A percentile compares a stretch with the other conserved stretches of the same genome.
phyloP scores from a whole-genome alignment of 495 filamentous ascomycete genomes.

The Annulohypoxylon nitens region DNA sequence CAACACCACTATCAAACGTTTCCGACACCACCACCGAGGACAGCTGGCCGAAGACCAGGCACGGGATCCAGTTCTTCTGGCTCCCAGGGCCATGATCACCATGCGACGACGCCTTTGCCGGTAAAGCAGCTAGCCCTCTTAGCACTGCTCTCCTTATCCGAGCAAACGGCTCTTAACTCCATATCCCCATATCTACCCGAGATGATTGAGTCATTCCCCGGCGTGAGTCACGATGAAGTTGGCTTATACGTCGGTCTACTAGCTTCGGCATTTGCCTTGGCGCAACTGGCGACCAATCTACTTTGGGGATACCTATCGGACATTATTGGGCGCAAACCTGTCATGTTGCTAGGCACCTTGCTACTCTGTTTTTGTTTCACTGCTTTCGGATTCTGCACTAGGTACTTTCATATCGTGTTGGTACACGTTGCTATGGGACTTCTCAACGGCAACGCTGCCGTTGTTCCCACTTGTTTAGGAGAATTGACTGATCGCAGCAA shows the following conservation, averaged over 20 bases:
- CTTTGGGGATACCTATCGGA: slow-evolving; percentile 95
- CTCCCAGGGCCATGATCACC: slow-evolving; percentile 53
- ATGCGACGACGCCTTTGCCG: slow-evolving; percentile 76
- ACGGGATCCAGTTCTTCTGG: slow-evolving; percentile 46
- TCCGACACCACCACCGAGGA: slow-evolving; percentile 86
- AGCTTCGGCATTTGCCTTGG: slow-evolving; percentile 90
- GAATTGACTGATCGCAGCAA: slow-evolving; percentile 96
- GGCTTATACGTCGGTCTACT: slow-evolving; percentile 92
- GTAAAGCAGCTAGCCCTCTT: slow-evolving; percentile 85
- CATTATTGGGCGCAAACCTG: slow-evolving; percentile 89
- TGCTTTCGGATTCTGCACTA: slow-evolving; percentile 88
- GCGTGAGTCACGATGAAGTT: slow-evolving; percentile 75
- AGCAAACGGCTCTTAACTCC: slow-evolving; percentile 96
- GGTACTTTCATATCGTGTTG: slow-evolving; percentile 81
- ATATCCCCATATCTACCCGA: slow-evolving; percentile 96
- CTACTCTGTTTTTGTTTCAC: slow-evolving; percentile 84
- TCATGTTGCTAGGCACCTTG: slow-evolving; percentile 87
- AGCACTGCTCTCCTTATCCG: slow-evolving; percentile 88
- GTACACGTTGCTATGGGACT: slow-evolving; percentile 93
- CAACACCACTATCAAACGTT: slow-evolving; percentile 87
- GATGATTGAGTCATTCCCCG: slow-evolving; percentile 89
- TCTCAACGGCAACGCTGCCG: slow-evolving; percentile 87
- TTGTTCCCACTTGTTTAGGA: slow-evolving; percentile 92
- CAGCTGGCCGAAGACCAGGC: slow-evolving; percentile 58
- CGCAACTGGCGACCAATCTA: slow-evolving; percentile 91